Conservation (phyloP, 2,329 filamentous ascomycete species). For the Colletotrichum falcatum region DNA sequence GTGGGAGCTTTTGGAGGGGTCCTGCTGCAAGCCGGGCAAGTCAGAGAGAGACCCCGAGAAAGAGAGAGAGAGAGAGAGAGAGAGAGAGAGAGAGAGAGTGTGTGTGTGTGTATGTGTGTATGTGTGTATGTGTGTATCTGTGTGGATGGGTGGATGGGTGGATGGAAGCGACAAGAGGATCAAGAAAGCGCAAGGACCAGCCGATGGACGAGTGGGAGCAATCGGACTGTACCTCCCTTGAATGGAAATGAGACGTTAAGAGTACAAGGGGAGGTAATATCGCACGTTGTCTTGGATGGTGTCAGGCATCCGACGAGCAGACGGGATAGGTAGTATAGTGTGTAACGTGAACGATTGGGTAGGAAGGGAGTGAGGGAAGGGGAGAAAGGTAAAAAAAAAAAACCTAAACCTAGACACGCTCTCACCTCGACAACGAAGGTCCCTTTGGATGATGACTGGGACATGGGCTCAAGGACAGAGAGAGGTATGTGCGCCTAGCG, state of each 20-base stretch:
- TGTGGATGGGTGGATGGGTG: background rate
- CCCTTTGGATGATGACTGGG: background rate
- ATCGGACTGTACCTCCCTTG: background rate
- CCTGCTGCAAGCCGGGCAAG: constrained; percentile 3
- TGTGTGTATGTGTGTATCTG: no score
- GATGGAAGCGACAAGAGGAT: background rate
- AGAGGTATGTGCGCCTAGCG: background rate
- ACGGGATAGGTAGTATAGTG: background rate
- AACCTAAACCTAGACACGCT: no score
- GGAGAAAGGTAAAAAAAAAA: no score
- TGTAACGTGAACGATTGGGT: background rate
- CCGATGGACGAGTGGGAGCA: background rate
- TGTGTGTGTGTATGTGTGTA: no score
- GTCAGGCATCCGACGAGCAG: background rate
- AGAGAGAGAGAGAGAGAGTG: background rate
- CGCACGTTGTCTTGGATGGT: constrained; percentile 2
- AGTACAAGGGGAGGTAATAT: background rate
- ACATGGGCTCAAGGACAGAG: background rate
- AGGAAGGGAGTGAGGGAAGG: background rate
- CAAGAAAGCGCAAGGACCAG: background rate
- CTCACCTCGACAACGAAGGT: background rate
- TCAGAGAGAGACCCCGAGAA: background rate
- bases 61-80: background rate
- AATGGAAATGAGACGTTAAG: background rate
- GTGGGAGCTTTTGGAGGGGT: constrained; percentile 16